Conservation (phyloP, 2,329 filamentous ascomycete genomes). For the Sclerotinia borealis region DNA sequence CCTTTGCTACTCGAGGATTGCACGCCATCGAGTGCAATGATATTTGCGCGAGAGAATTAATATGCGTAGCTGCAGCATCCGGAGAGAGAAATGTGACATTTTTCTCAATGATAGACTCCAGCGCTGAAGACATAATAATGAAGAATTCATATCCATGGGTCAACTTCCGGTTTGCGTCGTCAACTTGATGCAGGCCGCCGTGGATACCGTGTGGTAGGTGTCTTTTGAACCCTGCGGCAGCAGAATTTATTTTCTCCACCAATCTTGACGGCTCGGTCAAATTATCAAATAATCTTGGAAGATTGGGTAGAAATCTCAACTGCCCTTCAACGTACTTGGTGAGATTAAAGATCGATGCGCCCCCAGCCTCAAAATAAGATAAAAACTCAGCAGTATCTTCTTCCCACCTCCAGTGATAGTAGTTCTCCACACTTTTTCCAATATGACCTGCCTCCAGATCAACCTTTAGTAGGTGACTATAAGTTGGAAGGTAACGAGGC, state of each 20-base stretch:
- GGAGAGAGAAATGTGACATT: constrained; percentile 45
- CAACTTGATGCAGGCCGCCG: no score
- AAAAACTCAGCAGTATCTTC: constrained; percentile 25
- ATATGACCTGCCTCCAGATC: constrained; percentile 31
- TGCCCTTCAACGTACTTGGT: constrained; percentile 39
- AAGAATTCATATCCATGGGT: constrained; percentile 41
- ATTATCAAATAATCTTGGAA: constrained; percentile 39
- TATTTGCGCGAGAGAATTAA: constrained; percentile 41
- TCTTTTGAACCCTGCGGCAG: constrained; percentile 18
- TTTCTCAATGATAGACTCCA: constrained; percentile 48
- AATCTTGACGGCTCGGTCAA: constrained; percentile 28
- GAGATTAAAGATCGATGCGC: constrained; percentile 40
- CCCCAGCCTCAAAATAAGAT: constrained; percentile 30
- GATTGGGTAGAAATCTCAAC: constrained; percentile 37
- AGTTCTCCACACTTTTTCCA: constrained; percentile 31
- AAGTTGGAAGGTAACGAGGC: constrained; percentile 41
- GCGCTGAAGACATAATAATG: constrained; percentile 36
- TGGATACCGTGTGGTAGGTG: constrained; percentile 9
- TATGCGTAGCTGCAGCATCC: constrained; percentile 39
- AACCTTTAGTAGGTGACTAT: constrained; percentile 36
- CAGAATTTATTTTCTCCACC: constrained; percentile 19
- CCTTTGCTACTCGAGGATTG: constrained; percentile 19
- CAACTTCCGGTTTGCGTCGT: constrained; percentile 34
- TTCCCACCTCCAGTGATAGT: constrained; percentile 38
- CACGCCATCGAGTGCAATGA: constrained; percentile 36